Evolutionary conservation across 2,329 filamentous ascomycete species (phyloP).

Genomic region (Aureobasidium subglaciale): DNA sequence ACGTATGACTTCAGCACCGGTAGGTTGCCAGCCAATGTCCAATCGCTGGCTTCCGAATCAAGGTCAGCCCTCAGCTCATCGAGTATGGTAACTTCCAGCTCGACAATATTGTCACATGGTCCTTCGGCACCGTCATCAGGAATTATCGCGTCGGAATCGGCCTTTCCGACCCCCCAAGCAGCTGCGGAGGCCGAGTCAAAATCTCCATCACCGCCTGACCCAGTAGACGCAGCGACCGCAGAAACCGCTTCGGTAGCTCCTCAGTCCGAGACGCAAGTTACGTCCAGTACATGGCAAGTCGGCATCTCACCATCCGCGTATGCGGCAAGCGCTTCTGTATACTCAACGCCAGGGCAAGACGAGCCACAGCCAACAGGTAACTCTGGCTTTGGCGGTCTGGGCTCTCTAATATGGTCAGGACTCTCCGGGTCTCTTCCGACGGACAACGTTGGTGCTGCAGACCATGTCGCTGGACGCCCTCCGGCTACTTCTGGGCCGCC

Average conservation of each 20-base stretch:
- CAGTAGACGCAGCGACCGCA: no score
- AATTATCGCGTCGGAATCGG: background rate
- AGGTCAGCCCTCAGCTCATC: background rate
- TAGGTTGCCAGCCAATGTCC: background rate
- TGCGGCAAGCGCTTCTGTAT: background rate
- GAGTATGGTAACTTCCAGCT: no score
- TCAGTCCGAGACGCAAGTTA: background rate
- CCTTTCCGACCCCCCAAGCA: background rate
- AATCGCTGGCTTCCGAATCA: background rate
- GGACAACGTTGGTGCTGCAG: background rate
- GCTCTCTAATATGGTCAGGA: constrained; percentile 5
- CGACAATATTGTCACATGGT: background rate
- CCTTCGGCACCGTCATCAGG: background rate
- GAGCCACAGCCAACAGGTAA: background rate
- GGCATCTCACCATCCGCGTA: background rate
- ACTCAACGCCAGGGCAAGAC: background rate
- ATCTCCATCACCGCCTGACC: background rate
- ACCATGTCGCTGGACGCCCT: background rate
- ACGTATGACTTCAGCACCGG: background rate
- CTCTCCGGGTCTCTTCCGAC: background rate
- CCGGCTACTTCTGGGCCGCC: background rate
- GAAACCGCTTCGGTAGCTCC: background rate
- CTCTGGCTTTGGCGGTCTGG: background rate
- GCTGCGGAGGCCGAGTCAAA: background rate
- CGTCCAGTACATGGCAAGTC: background rate